These are phyloP conservation scores for Saitoella complicata DNA, from an alignment of 805 yeast species.

Conservation along the genomic window DNA sequence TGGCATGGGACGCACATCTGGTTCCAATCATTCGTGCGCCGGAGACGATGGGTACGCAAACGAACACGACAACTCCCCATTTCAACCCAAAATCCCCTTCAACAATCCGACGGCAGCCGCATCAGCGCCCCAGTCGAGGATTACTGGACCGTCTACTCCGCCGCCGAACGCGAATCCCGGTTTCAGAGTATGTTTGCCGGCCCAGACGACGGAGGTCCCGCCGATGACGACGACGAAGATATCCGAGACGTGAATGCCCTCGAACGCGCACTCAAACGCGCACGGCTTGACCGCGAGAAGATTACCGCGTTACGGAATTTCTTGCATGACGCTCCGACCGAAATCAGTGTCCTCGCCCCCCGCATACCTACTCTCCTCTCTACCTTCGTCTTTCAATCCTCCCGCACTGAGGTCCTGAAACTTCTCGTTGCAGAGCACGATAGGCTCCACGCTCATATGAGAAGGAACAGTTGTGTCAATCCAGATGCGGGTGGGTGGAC, in stretches of 20 bases:
- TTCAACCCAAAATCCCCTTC: not conserved
- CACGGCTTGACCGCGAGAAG: slow-evolving; percentile 12
- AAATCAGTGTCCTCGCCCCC: too few species aligned
- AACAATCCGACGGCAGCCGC: not conserved
- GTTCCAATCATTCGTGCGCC: slow-evolving; percentile 46
- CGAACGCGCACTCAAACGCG: slow-evolving; percentile 4
- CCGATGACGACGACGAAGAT: not conserved
- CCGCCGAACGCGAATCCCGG: too few species aligned
- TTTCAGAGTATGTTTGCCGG: not conserved
- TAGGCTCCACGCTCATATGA: too few species aligned
- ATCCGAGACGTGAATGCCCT: slow-evolving; percentile 3
- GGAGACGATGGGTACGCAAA: slow-evolving; percentile 46
- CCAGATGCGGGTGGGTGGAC: too few species aligned
- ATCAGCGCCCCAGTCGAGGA: not conserved
- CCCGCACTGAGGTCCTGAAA: too few species aligned
- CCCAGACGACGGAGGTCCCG: not conserved
- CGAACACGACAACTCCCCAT: slow-evolving; percentile 4
- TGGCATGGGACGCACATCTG: slow-evolving; percentile 50
- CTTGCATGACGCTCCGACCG: slow-evolving; percentile 1
- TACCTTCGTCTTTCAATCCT: too few species aligned
- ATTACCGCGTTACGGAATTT: slow-evolving; percentile 9
- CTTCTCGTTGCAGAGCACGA: too few species aligned
- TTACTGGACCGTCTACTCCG: not conserved
- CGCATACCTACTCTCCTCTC: too few species aligned
- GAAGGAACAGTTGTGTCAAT: too few species aligned